These are phyloP conservation scores for Hypoxylon sp. DNA, from an alignment of 2,329 filamentous ascomycete genomes.

Conservation along the genomic window DNA sequence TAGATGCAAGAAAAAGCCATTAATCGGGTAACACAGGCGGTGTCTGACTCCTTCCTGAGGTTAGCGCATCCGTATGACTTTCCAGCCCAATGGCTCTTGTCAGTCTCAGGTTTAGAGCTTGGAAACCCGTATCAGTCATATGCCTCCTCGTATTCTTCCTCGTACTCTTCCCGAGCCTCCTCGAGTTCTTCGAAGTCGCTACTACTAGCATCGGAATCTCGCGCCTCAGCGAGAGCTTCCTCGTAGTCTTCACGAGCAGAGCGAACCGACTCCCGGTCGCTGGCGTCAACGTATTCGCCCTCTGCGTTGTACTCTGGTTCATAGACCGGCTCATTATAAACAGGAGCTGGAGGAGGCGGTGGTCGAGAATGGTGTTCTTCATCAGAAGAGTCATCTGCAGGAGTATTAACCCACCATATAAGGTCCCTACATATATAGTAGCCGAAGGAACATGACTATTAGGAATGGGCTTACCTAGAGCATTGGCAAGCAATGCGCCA, in stretches of 20 bases:
- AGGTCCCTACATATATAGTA: neutral
- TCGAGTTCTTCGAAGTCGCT: constrained; percentile 66
- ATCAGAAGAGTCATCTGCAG: constrained; percentile 49
- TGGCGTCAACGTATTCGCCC: constrained; percentile 58
- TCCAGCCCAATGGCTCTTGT: neutral
- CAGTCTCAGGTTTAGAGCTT: neutral
- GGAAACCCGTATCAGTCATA: constrained; percentile 52
- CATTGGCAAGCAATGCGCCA: constrained; percentile 68
- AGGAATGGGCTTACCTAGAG: constrained; percentile 59
- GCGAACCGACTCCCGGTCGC: constrained; percentile 55
- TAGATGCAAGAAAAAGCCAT: neutral
- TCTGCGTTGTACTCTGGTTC: constrained; percentile 57
- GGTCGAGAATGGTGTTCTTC: constrained; percentile 46
- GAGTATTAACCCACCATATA: constrained; percentile 24
- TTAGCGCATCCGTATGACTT: neutral
- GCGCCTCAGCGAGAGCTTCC: constrained; percentile 56
- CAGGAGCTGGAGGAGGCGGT: constrained; percentile 47
- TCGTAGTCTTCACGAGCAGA: constrained; percentile 57
- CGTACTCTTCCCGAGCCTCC: constrained; percentile 64
- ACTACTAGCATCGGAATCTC: constrained; percentile 61
- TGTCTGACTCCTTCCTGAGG: neutral
- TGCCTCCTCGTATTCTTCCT: constrained; percentile 61
- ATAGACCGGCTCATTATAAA: constrained; percentile 45
- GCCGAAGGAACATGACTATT: neutral
- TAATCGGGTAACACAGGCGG: neutral